Base-by-base conservation (phyloP, 306 rosid genomes). In the Hippophae tibetana region DNA sequence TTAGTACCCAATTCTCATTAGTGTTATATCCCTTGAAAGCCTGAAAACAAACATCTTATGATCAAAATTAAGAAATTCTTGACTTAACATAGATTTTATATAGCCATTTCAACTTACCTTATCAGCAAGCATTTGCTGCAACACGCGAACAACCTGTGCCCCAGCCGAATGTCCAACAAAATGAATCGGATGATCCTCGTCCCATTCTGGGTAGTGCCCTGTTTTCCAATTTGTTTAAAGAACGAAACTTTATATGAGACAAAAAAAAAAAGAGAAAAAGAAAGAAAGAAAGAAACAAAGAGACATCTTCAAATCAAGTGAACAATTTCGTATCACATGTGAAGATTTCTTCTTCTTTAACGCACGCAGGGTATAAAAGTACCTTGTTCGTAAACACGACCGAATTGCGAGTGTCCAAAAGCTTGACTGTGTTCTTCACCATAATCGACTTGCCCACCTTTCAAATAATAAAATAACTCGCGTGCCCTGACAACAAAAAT, bases 181-280 rank as follows among this genome's bases (percentile, higher is more conserved):
- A 72, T 93, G 97, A 63, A 93, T 65, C 51, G 95, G 95, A 62
- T 93, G 97, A 63, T 93, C 94, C 60, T 88, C 99, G 67, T 88
- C 97, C 99, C 99, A 93, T 64, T 93, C 94, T 44, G 97, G 89
- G 76, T 86, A 93, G 59, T 93, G 82, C 46, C 99, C 99, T 88
- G 82, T 50, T 77, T 23, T 53, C 60, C 70, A 68, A 63, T 62
- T 38, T 42, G 56, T 69, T 43, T 58, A 61, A 51, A 10, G 45
- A 47, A 54, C 40, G 25, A 56, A 7, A 48, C 57, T 46, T 10
- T 26, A 31, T 10, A 14, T 14, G n/a, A 6, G 9, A 0, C 44
- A 18, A 18, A 18, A 18, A 18, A 18, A 18, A 18, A 18, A 45
- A 52, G 57, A 9, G 63, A 31, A 10, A 18, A 5, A 5, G 43